Percentiles rank a stretch among this genome's conserved stretches.
These are phyloP conservation scores for Gossypium thurberi DNA, from an alignment of 345 rosid species.

Conservation along the genomic window DNA sequence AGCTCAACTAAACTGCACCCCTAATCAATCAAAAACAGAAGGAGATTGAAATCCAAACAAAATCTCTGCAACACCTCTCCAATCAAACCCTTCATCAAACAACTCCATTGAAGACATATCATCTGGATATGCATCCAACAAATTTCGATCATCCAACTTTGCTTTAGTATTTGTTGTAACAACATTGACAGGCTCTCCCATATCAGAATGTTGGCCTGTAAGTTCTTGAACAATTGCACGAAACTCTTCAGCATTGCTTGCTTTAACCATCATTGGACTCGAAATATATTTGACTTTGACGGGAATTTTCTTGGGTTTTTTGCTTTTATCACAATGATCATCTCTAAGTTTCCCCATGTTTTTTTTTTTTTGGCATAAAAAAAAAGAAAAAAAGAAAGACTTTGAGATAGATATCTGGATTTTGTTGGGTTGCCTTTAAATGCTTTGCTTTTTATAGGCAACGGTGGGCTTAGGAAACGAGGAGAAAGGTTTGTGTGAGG, in stretches of 20 bases:
- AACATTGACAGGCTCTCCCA: background rate
- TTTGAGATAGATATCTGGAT: background rate
- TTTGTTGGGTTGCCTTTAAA: background rate
- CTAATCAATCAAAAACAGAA: background rate
- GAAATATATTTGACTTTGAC: slow-evolving; percentile 4
- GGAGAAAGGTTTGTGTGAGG: background rate
- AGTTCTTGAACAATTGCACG: slow-evolving; percentile 1
- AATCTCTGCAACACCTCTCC: background rate
- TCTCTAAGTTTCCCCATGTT: slow-evolving; percentile 1
- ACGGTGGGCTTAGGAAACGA: background rate
- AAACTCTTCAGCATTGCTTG: slow-evolving; percentile 7
- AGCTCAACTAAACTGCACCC: background rate
- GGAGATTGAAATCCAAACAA: background rate
- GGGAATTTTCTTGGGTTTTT: background rate
- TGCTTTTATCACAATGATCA: background rate
- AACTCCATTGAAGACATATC: background rate
- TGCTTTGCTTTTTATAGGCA: background rate
- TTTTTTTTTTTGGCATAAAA: background rate
- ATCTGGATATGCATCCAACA: background rate
- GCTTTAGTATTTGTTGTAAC: background rate
- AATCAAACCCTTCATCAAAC: background rate
- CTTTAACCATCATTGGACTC: slow-evolving; percentile 3
- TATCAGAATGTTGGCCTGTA: background rate
- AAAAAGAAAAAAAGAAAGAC: too few species aligned
- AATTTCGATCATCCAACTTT: background rate